A percentile compares a stretch with the other conserved stretches of the same genome.
Evolutionary conservation across 2,329 filamentous ascomycete species (phyloP).

Genomic region (Trichoderma sp.): DNA sequence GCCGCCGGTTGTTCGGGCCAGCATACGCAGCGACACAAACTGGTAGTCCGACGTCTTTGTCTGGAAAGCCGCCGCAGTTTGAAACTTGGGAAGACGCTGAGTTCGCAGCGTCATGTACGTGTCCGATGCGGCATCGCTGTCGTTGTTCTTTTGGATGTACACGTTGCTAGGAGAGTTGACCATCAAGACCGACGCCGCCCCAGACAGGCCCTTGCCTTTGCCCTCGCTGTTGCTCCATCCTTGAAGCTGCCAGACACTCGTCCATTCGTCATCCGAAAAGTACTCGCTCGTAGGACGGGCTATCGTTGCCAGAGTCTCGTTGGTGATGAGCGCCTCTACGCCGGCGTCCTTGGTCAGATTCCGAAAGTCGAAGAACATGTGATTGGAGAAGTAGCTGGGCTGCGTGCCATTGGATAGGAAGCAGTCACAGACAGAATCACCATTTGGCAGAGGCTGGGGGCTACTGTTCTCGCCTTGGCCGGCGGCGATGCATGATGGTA

Average conservation of each 20-base stretch:
- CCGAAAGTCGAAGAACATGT: conserved; percentile 54
- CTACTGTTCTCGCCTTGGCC: background rate
- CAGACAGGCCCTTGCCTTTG: conserved; percentile 30
- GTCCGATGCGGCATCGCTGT: conserved; percentile 33
- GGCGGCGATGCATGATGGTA: conserved; percentile 2
- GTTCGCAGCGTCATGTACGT: conserved; percentile 54
- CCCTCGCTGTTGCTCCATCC: conserved; percentile 45
- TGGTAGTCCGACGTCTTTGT: conserved; percentile 34
- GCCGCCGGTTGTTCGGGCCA: conserved; percentile 50
- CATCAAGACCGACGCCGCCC: conserved; percentile 39
- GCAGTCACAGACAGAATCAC: conserved; percentile 47
- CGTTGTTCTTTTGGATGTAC: conserved; percentile 48
- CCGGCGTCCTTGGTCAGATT: conserved; percentile 42
- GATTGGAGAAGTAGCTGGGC: conserved; percentile 46
- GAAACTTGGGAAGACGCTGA: conserved; percentile 44
- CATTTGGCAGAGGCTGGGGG: conserved; percentile 19
- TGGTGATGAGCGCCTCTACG: conserved; percentile 35
- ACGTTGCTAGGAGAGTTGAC: conserved; percentile 46
- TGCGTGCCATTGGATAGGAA: conserved; percentile 50
- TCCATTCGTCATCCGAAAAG: conserved; percentile 41
- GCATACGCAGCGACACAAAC: conserved; percentile 48
- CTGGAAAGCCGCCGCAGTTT: conserved; percentile 52
- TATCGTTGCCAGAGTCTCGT: conserved; percentile 31
- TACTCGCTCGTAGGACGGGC: conserved; percentile 41
- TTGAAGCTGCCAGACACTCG: conserved; percentile 41